Base-by-base conservation (phyloP, 176 grass and related monocot species). In the Avena insularis region DNA sequence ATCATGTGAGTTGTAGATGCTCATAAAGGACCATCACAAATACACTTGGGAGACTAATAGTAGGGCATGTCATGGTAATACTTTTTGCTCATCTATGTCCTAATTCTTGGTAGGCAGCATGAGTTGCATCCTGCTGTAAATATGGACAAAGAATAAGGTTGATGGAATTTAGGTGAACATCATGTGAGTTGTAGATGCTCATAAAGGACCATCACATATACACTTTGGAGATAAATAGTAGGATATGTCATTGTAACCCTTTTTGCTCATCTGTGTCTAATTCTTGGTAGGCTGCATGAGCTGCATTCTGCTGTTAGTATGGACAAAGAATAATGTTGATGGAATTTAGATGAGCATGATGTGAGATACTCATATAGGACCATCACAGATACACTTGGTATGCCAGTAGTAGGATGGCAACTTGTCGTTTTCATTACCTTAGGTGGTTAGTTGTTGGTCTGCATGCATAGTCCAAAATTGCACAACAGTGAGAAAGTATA, bases 141-240 rank as follows among this genome's bases (percentile, higher is more conserved):
- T 83, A 79, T 90, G 89, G 84, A 67, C 85, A 79, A 5, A 90
- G 19, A 90, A 33, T 83, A 21, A 79, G 10, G 14, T 66, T 84
- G 89, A 87, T 87, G 85, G 75, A 73, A 91, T 87, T 87, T 87
- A 84, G 85, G 36, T 91, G 85, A 50, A 75, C 76, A 80, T 79
- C 40, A 33, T 48, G 21, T 58, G 35, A 90, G 84, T 83, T 1
- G 3, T 25, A 64, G 56, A 49, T 90, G 74, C 89, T 79, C 79
- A 65, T 25, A 73, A 86, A 90, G 84, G 80, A 83, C 35, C 82
- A 91, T 85, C 63, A 46, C 38, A 82, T 6, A 63, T 63, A 63
- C 1, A 66, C 63, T 33, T 64, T 23, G 11, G 61, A 64, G 9
- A 6, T 4, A 1, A 31, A 13, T 64, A 67, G 64, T 64, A 64